These are phyloP conservation scores for Mycena floridula DNA, from an alignment of 768 basidiomycete genomes.

Conservation along the genomic window DNA sequence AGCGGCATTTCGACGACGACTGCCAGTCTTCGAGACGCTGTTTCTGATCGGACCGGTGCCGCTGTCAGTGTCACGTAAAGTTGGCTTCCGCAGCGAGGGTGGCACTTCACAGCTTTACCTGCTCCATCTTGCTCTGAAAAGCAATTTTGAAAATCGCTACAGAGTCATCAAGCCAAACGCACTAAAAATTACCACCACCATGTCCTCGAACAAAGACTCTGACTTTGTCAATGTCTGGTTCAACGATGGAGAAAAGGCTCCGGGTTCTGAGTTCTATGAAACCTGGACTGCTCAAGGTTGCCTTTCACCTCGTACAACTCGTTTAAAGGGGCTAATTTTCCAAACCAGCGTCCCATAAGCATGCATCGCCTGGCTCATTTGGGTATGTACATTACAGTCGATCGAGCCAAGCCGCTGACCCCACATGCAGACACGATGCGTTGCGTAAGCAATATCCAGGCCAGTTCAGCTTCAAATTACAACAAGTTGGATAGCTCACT, in stretches of 20 bases:
- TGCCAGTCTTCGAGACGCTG: too few species aligned
- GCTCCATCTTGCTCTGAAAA: too few species aligned
- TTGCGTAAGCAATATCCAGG: constrained; percentile 57
- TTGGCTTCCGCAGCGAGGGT: too few species aligned
- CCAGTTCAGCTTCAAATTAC: too few species aligned
- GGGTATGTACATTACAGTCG: not conserved
- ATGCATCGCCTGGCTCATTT: constrained; percentile 36
- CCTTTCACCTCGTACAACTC: constrained; percentile 4
- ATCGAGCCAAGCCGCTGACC: not conserved
- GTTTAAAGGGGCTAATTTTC: not conserved
- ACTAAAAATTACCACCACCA: not conserved
- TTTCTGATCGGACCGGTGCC: too few species aligned
- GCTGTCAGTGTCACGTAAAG: too few species aligned
- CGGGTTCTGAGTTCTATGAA: constrained; percentile 30
- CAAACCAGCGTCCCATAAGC: constrained; percentile 1
- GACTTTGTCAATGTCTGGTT: constrained; percentile 42
- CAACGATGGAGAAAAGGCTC: constrained; percentile 15
- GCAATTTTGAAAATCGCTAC: too few species aligned
- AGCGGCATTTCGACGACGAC: too few species aligned
- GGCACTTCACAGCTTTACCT: too few species aligned
- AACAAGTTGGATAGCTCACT: too few species aligned
- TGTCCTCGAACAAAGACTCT: constrained; percentile 18
- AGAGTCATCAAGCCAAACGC: too few species aligned
- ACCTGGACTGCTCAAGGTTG: constrained; percentile 50
- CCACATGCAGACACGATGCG: constrained; percentile 30